A percentile compares a stretch with the other conserved stretches of the same genome.
phyloP scores from a whole-genome alignment of 108 stramenopile species.

The Cyclotella baltica region DNA sequence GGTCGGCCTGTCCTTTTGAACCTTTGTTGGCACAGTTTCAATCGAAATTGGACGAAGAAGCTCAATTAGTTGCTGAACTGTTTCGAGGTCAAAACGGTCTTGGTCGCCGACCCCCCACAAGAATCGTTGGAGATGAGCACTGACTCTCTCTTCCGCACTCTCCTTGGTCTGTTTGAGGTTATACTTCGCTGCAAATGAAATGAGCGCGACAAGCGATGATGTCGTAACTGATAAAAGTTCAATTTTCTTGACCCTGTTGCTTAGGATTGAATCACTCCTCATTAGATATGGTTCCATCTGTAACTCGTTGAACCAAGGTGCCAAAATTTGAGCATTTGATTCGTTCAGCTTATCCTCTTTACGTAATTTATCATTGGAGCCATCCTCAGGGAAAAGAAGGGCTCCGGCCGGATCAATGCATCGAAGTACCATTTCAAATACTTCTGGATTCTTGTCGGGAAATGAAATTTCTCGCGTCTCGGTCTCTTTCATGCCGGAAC shows the following conservation, averaged over 20 bases:
- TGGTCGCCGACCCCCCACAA: background rate
- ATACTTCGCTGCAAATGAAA: background rate
- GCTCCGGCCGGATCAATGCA: background rate
- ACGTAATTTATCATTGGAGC: background rate
- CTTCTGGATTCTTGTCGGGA: background rate
- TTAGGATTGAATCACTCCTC: background rate
- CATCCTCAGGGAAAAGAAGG: background rate
- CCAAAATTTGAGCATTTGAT: background rate
- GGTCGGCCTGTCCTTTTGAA: background rate
- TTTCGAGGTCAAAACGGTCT: background rate
- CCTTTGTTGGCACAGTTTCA: background rate
- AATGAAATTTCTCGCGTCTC: background rate
- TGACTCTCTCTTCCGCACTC: background rate
- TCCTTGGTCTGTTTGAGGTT: background rate
- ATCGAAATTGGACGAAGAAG: background rate
- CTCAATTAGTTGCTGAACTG: background rate
- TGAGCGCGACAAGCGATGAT: background rate
- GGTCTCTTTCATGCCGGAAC: background rate
- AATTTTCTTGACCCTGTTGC: background rate
- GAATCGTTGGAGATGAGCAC: background rate
- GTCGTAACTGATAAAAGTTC: too few species aligned
- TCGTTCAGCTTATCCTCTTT: background rate
- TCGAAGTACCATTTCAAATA: background rate
- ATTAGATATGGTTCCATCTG: background rate
- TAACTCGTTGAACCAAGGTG: background rate